phyloP scores from a whole-genome alignment of 176 grass and related monocot species.

The Musa itinerans region DNA sequence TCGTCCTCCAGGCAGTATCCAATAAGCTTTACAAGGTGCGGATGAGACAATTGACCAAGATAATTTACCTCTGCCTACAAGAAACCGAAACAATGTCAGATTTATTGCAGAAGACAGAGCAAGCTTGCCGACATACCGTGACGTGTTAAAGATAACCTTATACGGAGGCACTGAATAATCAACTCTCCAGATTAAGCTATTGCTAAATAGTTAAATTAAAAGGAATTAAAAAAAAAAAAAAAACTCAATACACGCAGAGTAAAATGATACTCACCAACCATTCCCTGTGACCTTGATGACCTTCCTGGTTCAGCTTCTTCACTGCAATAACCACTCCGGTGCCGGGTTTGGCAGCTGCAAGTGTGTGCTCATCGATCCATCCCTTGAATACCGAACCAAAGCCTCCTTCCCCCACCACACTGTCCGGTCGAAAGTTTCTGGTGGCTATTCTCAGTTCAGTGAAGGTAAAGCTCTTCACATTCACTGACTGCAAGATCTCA shows the following conservation, averaged over 20 bases:
- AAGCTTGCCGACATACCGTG: too few species aligned
- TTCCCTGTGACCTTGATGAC: conserved; percentile 73
- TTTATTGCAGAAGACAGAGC: not conserved
- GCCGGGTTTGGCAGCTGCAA: conserved; percentile 54
- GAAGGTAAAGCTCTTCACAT: conserved; percentile 58
- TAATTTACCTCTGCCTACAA: conserved; percentile 92
- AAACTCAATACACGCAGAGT: not conserved
- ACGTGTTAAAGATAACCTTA: too few species aligned
- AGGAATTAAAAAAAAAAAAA: too few species aligned
- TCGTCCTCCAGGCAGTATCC: conserved; percentile 91
- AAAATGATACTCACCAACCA: conserved; percentile 62
- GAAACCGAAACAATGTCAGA: not conserved
- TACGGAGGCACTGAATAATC: too few species aligned
- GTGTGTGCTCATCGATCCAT: conserved; percentile 63
- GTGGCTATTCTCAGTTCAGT: conserved; percentile 60
- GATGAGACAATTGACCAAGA: conserved; percentile 70
- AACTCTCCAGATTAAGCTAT: too few species aligned
- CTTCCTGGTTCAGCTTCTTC: conserved; percentile 72
- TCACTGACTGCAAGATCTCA: conserved; percentile 58
- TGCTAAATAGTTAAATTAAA: too few species aligned
- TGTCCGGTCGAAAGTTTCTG: conserved; percentile 80
- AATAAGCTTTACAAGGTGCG: conserved; percentile 80
- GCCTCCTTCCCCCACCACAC: conserved; percentile 67
- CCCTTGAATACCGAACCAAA: conserved; percentile 91
- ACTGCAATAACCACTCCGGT: conserved; percentile 71